Evolutionary conservation across 345 rosid species (phyloP).

Genomic region (Draba incana): DNA sequence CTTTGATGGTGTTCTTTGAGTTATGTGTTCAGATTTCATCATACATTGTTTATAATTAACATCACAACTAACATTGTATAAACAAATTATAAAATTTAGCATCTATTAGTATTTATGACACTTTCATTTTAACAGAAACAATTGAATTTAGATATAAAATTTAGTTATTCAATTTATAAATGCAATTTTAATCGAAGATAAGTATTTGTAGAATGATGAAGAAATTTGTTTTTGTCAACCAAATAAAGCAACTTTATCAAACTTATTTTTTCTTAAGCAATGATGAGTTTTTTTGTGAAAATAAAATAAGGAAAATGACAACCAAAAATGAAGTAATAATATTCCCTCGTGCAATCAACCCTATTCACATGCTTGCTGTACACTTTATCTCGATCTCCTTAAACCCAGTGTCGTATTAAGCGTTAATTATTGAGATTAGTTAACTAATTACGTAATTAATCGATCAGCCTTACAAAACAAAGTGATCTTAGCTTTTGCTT

Average conservation of each 20-base stretch:
- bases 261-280: not conserved
- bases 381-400: conserved; percentile 43
- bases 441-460: conserved; percentile 29
- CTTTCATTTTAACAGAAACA: not conserved
- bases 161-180: not conserved
- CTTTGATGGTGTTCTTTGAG: not conserved
- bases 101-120: no score
- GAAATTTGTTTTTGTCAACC: conserved; percentile 16
- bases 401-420: conserved; percentile 45
- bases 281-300: conserved; percentile 24
- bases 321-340: conserved; percentile 45
- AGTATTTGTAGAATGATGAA: not conserved
- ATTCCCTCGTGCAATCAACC: conserved; percentile 46
- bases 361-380: conserved; percentile 44
- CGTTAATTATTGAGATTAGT: conserved; percentile 12
- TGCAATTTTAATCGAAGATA: not conserved
- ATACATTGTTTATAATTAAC: no score
- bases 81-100: no score
- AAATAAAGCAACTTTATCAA: conserved; percentile 24
- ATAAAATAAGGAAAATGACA: conserved; percentile 34
- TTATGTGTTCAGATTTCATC: not conserved
- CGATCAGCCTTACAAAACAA: conserved; percentile 36
- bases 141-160: not conserved
- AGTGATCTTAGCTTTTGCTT: conserved; percentile 34
- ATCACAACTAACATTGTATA: no score